Base-by-base conservation (phyloP, 2,329 filamentous ascomycete species). In the Xylaria multiplex region DNA sequence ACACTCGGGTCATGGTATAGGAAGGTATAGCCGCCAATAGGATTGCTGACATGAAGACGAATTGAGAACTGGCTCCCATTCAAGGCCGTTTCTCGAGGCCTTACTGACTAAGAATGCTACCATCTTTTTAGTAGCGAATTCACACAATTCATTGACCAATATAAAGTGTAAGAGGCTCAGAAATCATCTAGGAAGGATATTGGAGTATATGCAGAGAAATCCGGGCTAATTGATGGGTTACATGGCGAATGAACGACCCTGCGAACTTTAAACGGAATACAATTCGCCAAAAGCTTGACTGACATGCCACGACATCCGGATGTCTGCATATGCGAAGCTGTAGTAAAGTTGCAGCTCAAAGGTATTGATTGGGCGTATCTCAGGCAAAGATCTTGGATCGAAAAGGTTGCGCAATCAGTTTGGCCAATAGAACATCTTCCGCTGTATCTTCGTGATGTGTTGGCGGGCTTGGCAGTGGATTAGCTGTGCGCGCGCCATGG, bases 221-320 rank as follows among this genome's bases (percentile, higher is more conserved):
- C 24, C 22, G 27, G 22, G 53, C 37, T 24, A 55, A 55, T 40
- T 45, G 11, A 55, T 43, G 53, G 37, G 53, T 43, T 55, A 43
- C 53, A 55, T 55, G 53, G 22, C 27, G 24, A 55, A 55, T 55
- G 53, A 55, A 55, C 53, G 53, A 55, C 53, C 14, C 53, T 43
- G 37, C 37, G 37, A 55, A 40, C 37, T 43, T 55, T 55, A 37
- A 55, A 24, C 22, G 22, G 43, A 55, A 55, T 43, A 24, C 42
- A 55, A 42, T 55, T 27, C 37, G 37, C 22, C 53, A 55, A 55
- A 27, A 55, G 37, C 53, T 43, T 55, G 53, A 55, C 37, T 16
- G 43, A 22, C 11, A 2, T 27, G 52, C 35, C 32, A 40, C 13
- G 35, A 40, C 50, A n/a, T 14, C 22, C 22, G 43, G 22, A 22